A percentile compares a stretch with the other conserved stretches of the same genome.
These are phyloP conservation scores for Erodium chrysanthum DNA, from an alignment of 441 rosid species.

Conservation along the genomic window DNA sequence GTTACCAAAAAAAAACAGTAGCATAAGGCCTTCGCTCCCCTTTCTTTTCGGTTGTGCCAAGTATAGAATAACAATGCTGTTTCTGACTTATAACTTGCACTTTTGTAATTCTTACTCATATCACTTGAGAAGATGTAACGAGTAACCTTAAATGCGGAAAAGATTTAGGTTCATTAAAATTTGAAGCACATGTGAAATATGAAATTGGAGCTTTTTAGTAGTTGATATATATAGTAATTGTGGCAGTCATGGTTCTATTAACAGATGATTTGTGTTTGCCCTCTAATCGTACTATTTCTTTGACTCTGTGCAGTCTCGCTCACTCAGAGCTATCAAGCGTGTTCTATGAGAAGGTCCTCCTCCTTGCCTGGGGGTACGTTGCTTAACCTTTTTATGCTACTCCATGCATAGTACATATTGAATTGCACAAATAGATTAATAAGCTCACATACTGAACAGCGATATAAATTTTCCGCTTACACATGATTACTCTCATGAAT, in stretches of 20 bases:
- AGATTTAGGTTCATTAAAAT: background rate
- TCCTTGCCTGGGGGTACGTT: slow-evolving; percentile 37
- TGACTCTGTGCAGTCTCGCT: slow-evolving; percentile 30
- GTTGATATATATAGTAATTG: background rate
- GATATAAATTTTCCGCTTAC: background rate
- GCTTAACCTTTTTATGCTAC: background rate
- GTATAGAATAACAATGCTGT: background rate
- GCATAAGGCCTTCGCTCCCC: background rate
- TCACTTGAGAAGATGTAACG: background rate
- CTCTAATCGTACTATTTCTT: background rate
- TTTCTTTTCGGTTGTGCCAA: background rate
- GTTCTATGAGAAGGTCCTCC: slow-evolving; percentile 36
- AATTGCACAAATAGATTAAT: background rate
- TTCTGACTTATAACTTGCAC: background rate
- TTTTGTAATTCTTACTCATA: background rate
- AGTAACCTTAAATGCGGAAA: background rate
- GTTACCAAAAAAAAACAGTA: background rate
- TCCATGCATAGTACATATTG: background rate
- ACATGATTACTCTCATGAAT: too few relatives aligned
- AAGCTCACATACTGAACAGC: background rate
- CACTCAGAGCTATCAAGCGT: slow-evolving; percentile 41
- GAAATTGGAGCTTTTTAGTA: background rate
- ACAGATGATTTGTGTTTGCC: background rate
- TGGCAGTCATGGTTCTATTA: background rate
- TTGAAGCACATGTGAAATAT: background rate